phyloP scores from a whole-genome alignment of 306 rosid species.

The Cercis canadensis region DNA sequence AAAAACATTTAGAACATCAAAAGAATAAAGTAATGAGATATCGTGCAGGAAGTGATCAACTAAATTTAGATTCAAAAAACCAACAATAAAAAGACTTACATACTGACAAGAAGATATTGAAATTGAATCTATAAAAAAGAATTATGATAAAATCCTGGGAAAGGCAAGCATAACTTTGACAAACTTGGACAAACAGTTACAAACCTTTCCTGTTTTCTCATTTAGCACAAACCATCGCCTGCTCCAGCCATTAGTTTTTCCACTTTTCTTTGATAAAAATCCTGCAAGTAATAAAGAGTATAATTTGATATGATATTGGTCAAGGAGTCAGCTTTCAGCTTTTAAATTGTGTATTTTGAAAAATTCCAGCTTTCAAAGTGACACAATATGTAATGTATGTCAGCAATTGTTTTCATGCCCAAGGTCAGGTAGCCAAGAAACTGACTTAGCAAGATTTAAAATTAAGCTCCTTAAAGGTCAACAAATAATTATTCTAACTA shows the following conservation, averaged over 20 bases:
- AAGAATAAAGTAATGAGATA: neutral
- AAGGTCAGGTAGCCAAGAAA: too few species aligned
- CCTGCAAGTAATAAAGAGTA: slow-evolving; percentile 54
- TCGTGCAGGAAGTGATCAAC: too few species aligned
- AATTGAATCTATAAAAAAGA: neutral
- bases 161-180: slow-evolving; percentile 1
- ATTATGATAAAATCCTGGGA: slow-evolving; percentile 2
- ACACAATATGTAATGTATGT: neutral
- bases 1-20: neutral
- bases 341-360: slow-evolving; percentile 8
- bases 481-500: neutral
- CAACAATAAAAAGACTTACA: neutral
- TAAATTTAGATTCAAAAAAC: too few species aligned
- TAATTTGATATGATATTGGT: neutral
- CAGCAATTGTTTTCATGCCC: too few species aligned
- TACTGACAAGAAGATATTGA: neutral
- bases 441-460: slow-evolving; percentile 12
- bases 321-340: neutral
- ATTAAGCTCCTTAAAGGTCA: neutral
- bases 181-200: slow-evolving; percentile 28
- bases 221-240: slow-evolving; percentile 97
- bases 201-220: slow-evolving; percentile 95
- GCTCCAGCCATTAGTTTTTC: slow-evolving; percentile 93
- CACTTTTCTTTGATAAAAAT: slow-evolving; percentile 84
- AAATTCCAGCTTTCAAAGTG: slow-evolving; percentile 25